Base-by-base conservation (phyloP, 768 basidiomycete species). In the Phylloporus sp. region DNA sequence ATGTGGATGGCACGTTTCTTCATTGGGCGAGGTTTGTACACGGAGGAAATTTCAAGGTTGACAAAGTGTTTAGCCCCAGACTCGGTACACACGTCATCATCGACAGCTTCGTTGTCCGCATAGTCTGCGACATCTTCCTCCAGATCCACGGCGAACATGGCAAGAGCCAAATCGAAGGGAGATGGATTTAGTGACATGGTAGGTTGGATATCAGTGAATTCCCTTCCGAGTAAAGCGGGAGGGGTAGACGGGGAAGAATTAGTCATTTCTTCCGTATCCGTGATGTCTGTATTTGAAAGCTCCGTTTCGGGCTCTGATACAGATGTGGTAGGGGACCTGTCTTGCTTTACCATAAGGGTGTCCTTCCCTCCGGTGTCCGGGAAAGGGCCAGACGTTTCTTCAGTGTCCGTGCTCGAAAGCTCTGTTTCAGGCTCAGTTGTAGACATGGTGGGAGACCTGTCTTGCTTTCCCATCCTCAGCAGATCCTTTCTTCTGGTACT, bases 11-110 rank as follows among this genome's bases (percentile, higher is more conserved):
- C 47, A 16, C 70, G 70, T 24, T 70, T 78, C 74, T 79, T 82
- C 57, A 78, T 69, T 2, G 86, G 85, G 1, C 84, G 79, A 1
- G 87, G 87, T 59, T 89, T 88, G 72, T 80, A 88, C 10, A 90
- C 88, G 3, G 81, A 76, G 3, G 79, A 70, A 43, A 89, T 87
- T 60, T 85, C 84, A 50, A 91, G 76, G 62, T 81, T 80, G 47
- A 84, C 67, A 16, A 74, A 64, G 52, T 76, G 69, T 5, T 63
- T 57, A 22, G 54, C 38, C 15, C 27, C 28, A 22, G 45, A 23
- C 31, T 56, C 49, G 9, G 24, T 15, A 13, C n/a, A 5, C 10
- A n/a, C 24, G 20, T 40, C 39, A 7, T 55, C 50, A 29, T 58
- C 52, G 29, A 31, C 48, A n/a, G 49, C 39, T 31, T 61, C 51